phyloP scores from a whole-genome alignment of 495 filamentous ascomycete genomes.

The Sabuloglossum arenarium region DNA sequence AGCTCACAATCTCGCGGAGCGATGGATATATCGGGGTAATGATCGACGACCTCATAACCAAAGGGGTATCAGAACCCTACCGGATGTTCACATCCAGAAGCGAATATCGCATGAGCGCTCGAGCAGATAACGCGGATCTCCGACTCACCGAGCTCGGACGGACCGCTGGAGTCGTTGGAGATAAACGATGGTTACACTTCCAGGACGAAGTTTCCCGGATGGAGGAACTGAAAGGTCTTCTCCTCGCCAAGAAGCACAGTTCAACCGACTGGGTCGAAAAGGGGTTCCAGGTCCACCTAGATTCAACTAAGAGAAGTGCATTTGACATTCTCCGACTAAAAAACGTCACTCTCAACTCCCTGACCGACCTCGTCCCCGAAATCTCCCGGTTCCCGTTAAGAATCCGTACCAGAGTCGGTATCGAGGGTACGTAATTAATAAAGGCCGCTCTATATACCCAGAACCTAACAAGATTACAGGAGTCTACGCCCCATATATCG shows the following conservation, averaged over 20 bases:
- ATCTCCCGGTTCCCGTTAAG: slow-evolving; percentile 30
- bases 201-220: slow-evolving; percentile 38
- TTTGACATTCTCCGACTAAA: slow-evolving; percentile 54
- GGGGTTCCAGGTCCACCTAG: slow-evolving; percentile 44
- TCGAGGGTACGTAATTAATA: slow-evolving; percentile 29
- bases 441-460: neutral
- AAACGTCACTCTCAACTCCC: slow-evolving; percentile 29
- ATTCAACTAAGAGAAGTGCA: slow-evolving; percentile 39
- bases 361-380: slow-evolving; percentile 32
- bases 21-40: slow-evolving; percentile 97
- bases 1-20: slow-evolving; percentile 50
- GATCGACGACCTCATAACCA: slow-evolving; percentile 96
- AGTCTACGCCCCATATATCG: slow-evolving; percentile 66
- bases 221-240: slow-evolving; percentile 34
- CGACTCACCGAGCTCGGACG: slow-evolving; percentile 67
- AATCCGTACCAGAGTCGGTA: slow-evolving; percentile 44
- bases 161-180: slow-evolving; percentile 52
- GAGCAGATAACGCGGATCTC: slow-evolving; percentile 83
- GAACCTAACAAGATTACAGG: slow-evolving; percentile 20
- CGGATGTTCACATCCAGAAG: slow-evolving; percentile 95
- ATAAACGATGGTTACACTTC: slow-evolving; percentile 59
- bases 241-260: slow-evolving; percentile 31
- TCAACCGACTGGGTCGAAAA: slow-evolving; percentile 40
- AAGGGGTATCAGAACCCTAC: slow-evolving; percentile 92
- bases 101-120: slow-evolving; percentile 82